Conservation (phyloP, 306 rosid species). For the Amphicarpaea edgeworthii region DNA sequence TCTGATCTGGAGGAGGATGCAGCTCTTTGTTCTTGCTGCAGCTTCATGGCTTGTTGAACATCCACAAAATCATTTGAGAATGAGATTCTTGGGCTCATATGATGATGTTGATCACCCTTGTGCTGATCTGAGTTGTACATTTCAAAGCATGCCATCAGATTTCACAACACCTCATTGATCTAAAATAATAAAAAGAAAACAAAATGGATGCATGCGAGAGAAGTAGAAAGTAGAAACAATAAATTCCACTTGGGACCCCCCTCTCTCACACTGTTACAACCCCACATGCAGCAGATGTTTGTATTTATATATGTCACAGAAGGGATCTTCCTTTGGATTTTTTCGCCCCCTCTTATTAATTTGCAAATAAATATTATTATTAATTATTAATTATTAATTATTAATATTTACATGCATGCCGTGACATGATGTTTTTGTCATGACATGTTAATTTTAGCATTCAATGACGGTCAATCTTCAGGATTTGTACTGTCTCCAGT, state of each 20-base stretch:
- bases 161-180: conserved; percentile 55
- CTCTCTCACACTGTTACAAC: conserved; percentile 38
- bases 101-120: conserved; percentile 49
- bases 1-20: conserved; percentile 54
- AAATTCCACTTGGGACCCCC: conserved; percentile 59
- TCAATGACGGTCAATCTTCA: conserved; percentile 57
- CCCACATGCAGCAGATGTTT: conserved; percentile 43
- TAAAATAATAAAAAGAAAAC: conserved; percentile 31
- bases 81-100: conserved; percentile 91
- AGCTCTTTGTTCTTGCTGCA: conserved; percentile 60
- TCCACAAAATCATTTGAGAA: conserved; percentile 93
- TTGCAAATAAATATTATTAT: conserved; percentile 1
- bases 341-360: not conserved
- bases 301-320: conserved; percentile 57
- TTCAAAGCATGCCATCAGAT: conserved; percentile 83
- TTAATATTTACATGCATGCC: conserved; percentile 45
- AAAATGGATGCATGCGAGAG: conserved; percentile 41
- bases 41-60: conserved; percentile 64
- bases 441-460: conserved; percentile 60
- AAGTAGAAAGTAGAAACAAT: conserved; percentile 40
- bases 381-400: too few species aligned
- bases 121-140: conserved; percentile 78
- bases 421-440: conserved; percentile 77
- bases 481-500: conserved; percentile 48
- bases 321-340: conserved; percentile 31